Conservation (phyloP, 495 filamentous ascomycete species). For the Lasiosphaeria hispida region DNA sequence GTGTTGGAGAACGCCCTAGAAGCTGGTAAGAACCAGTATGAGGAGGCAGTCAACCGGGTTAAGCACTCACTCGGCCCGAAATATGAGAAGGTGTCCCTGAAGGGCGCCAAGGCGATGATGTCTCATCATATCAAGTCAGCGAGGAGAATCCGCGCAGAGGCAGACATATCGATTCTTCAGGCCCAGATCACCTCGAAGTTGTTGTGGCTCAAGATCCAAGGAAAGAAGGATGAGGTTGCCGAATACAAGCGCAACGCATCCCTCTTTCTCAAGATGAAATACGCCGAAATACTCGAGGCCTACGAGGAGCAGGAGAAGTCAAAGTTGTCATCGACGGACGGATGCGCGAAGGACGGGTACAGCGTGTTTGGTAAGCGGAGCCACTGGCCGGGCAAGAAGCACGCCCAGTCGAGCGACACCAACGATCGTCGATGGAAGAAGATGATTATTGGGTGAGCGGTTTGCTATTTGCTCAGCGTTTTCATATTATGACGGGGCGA, state of each 20-base stretch:
- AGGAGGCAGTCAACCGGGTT: constrained; percentile 23
- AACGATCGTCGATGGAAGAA: constrained; percentile 23
- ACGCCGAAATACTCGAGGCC: constrained; percentile 16
- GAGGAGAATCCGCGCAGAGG: constrained; percentile 30
- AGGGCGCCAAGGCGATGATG: constrained; percentile 20
- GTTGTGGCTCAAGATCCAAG: constrained; percentile 46
- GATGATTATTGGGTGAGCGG: constrained; percentile 15
- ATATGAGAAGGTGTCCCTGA: constrained; percentile 1
- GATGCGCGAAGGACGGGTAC: neutral
- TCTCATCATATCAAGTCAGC: constrained; percentile 23
- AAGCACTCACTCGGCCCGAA: constrained; percentile 25
- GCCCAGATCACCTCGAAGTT: constrained; percentile 46
- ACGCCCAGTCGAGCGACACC: neutral
- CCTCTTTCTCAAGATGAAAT: constrained; percentile 31
- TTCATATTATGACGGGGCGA: constrained; percentile 2
- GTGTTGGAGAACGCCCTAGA: constrained; percentile 30
- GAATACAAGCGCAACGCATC: constrained; percentile 42
- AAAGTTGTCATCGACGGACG: neutral
- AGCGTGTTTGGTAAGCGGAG: constrained; percentile 4
- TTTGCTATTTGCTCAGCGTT: neutral
- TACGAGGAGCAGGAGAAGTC: constrained; percentile 2
- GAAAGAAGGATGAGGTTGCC: constrained; percentile 39
- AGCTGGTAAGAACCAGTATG: constrained; percentile 20
- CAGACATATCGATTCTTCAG: constrained; percentile 35
- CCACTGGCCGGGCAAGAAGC: neutral